Base-by-base conservation (phyloP, 805 yeast species). In the Blastobotrys terrestris region DNA sequence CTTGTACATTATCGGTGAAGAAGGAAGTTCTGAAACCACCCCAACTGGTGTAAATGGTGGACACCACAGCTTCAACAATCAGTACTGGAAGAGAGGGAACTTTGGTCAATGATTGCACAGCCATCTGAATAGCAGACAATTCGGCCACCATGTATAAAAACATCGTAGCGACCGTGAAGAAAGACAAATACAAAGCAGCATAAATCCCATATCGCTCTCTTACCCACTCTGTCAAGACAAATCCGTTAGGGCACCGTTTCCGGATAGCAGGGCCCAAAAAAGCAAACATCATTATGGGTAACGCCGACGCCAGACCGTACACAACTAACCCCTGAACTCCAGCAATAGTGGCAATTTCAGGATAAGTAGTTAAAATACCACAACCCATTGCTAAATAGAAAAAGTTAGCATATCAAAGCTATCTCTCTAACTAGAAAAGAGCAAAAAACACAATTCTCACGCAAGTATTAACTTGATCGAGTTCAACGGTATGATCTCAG, bases 171-270 rank as follows among this genome's bases (percentile, higher is more conserved):
- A 91, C 78, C 1, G 97, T 88, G 67, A 90, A 87, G 46, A 81
- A 81, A 13, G 95, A 84, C 46, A 91, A 69, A 60, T 88, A 87
- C 58, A 88, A 71, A 0, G 88, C 85, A 2, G 95, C 76, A 14
- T 84, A 69, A 3, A 75, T 65, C 1, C 97, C 97, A 65, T 77
- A 91, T 60, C 97, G 74, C 46, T 79, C 80, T 63, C 87, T 79
- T n/a, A 88, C 92, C 97, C 97, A 91, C 66, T 91, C 96, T 3
- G 96, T 89, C 60, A 91, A 72, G 22, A 91, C 90, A 66, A 91
- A 91, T 2, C 97, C 97, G 6, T 87, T 80, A 0, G 97, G 97
- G 60, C 95, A 87, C 59, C 78, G 77, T 54, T 73, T 77, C 58
- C 96, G 75, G 54, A 91, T 83, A 7, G 81, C 65, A 1, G 97